phyloP scores from a whole-genome alignment of 192 early-diverging fungal genomes.

The Tieghemiomyces parasiticus region DNA sequence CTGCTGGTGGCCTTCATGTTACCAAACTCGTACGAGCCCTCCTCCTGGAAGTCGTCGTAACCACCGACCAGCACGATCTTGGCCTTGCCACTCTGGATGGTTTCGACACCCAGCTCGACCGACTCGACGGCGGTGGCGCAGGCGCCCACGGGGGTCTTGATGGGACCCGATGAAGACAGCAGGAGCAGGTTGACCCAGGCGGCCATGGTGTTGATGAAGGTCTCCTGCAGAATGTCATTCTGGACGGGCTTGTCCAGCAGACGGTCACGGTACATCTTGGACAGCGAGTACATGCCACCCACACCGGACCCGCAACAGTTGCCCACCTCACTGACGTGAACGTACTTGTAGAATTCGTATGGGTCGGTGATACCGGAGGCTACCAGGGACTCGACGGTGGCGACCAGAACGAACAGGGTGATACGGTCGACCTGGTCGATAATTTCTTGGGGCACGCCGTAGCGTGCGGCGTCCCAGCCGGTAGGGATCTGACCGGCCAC shows the following conservation, averaged over 20 bases:
- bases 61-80: slow-evolving; percentile 88
- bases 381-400: slow-evolving; percentile 84
- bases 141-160: slow-evolving; percentile 86
- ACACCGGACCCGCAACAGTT: slow-evolving; percentile 83
- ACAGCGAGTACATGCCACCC: slow-evolving; percentile 67
- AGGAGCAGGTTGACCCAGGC: slow-evolving; percentile 97
- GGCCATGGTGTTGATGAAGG: slow-evolving; percentile 88
- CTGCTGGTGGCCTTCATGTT: slow-evolving; percentile 93
- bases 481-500: slow-evolving; percentile 90
- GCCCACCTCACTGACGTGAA: slow-evolving; percentile 88
- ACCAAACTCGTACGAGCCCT: slow-evolving; percentile 87
- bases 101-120: slow-evolving; percentile 82
- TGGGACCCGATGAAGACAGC: slow-evolving; percentile 81
- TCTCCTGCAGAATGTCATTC: slow-evolving; percentile 89
- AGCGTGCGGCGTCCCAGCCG: slow-evolving; percentile 83
- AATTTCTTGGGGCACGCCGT: slow-evolving; percentile 86
- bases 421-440: slow-evolving; percentile 82
- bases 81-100: slow-evolving; percentile 78
- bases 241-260: slow-evolving; percentile 67
- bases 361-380: slow-evolving; percentile 88
- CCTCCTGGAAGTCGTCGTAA: slow-evolving; percentile 86
- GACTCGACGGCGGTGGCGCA: slow-evolving; percentile 87
- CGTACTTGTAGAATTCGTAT: slow-evolving; percentile 93
- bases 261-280: slow-evolving; percentile 67
- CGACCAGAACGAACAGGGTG: slow-evolving; percentile 76